Conservation (phyloP, 306 rosid species). For the Corylus avellana region DNA sequence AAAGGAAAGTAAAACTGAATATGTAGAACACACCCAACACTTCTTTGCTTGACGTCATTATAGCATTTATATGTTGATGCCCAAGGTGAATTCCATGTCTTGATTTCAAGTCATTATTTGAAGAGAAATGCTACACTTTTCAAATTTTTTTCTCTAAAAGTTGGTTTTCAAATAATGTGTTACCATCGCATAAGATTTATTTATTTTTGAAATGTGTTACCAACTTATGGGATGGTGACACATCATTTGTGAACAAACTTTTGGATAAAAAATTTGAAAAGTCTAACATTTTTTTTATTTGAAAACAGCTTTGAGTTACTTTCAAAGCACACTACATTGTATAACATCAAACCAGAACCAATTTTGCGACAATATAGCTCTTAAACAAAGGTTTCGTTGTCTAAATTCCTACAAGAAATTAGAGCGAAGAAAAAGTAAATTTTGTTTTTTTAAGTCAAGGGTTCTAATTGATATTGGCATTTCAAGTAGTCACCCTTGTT, state of each 20-base stretch:
- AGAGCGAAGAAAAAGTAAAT: background rate
- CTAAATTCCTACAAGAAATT: background rate
- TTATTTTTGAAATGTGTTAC: no score
- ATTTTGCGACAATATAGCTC: background rate
- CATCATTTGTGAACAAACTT: no score
- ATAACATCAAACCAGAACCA: no score
- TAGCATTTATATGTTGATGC: background rate
- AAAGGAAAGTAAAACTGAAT: background rate
- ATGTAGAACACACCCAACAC: background rate
- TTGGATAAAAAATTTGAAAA: no score
- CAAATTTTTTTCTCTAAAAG: no score
- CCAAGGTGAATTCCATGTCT: background rate
- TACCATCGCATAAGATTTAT: no score
- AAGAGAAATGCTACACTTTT: no score
- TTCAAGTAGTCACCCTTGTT: background rate
- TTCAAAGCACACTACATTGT: no score
- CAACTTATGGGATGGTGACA: no score
- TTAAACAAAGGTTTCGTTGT: background rate
- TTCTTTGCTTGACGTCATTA: background rate
- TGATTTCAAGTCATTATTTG: background rate
- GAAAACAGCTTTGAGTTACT: no score
- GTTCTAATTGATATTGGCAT: background rate
- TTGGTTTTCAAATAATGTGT: no score
- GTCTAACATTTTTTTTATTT: no score
- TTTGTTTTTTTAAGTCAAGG: background rate